Evolutionary conservation across 805 yeast genomes (phyloP), one percentile per base, ranked within the genome.

Genomic region (Scheffersomyces coipomensis): DNA sequence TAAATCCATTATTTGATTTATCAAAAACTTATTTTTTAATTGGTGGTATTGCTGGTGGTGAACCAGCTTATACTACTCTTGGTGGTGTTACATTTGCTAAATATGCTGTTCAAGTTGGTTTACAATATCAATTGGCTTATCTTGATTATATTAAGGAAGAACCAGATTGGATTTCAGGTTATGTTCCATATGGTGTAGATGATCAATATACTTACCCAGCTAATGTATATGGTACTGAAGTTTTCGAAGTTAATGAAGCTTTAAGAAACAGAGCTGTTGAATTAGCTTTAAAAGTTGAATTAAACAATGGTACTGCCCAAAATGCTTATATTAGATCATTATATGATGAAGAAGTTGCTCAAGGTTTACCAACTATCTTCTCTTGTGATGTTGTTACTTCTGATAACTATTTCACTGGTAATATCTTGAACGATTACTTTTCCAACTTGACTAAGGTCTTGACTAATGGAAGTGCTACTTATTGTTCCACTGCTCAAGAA

Each of bases 31-130:
- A 79, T 65, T 81, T 78, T 66, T 48, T 81, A 48, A 63, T 79
- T 44, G 81, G 82, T 17, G 87, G 87, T 55, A 81, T 81, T 53
- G 85, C 80, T 10, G 86, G 85, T 43, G 78, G 81, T 39, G 73
- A 77, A 46, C 86, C 86, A 22, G 45, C 63, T 31, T 53, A 62
- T 46, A 79, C 78, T 39, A 74, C 85, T 21, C 51, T 79, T 39
- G 86, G 85, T 27, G 73, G 81, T 17, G 85, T 75, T 35, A 73
- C 83, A 1, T 77, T 77, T 50, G 73, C 85, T 27, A 74, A 71
- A 49, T 81, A 66, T 56, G 82, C 85, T 8, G 76, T 81, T 37
- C 83, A 78, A 53, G 82, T 76, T 37, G 83, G 69, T 22, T 65
- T 79, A 40, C 81, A 77, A 55, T 78, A 79, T 56, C 77, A 79